phyloP scores from a whole-genome alignment of 1,284 basidiomycete species.

The Tilletia indica region DNA sequence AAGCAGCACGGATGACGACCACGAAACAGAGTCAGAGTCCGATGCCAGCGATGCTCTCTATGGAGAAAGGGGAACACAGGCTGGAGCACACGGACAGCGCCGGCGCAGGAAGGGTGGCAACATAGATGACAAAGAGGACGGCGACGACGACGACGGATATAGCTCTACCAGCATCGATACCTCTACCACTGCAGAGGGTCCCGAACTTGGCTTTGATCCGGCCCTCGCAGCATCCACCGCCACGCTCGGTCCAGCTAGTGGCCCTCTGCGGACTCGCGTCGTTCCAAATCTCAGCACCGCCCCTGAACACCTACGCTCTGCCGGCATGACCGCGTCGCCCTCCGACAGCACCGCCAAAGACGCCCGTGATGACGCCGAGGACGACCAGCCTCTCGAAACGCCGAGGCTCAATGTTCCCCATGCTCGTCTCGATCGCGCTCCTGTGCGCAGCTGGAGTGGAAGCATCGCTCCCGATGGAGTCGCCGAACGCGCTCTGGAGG shows the following conservation, averaged over 20 bases:
- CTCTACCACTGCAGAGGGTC: background rate
- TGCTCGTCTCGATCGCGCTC: background rate
- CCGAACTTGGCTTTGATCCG: background rate
- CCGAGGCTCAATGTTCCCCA: background rate
- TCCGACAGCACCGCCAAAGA: background rate
- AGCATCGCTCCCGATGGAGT: background rate
- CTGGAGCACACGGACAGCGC: background rate
- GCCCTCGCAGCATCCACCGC: background rate
- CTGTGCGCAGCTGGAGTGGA: conserved; percentile 11
- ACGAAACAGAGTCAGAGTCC: background rate
- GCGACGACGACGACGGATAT: background rate
- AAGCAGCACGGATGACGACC: background rate
- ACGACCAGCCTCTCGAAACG: background rate
- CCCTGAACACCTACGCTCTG: background rate
- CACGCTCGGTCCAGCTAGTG: background rate
- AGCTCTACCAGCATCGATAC: background rate
- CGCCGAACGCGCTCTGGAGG: background rate
- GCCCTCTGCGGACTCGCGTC: background rate
- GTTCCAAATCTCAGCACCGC: background rate
- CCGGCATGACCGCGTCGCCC: background rate
- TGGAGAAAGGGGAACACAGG: background rate
- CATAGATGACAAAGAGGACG: background rate
- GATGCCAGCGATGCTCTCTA: background rate
- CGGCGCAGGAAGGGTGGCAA: background rate
- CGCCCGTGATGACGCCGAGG: background rate